Conservation (phyloP, 257 asterid species). For the Rhazya stricta region DNA sequence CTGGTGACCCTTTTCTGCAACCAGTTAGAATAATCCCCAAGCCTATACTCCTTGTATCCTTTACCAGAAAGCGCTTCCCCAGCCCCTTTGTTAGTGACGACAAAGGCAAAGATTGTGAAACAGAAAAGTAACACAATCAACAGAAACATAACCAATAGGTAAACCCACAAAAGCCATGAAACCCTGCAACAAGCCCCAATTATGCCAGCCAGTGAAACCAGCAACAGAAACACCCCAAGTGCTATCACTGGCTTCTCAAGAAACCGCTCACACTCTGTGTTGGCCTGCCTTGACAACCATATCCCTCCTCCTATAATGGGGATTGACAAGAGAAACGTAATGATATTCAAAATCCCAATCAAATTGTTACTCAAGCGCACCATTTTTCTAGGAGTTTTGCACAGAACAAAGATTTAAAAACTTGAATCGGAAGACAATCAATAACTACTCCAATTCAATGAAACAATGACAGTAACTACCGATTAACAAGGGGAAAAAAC, state of each 20-base stretch:
- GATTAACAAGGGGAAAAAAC: not conserved
- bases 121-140: constrained; percentile 56
- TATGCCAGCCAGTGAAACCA: constrained; percentile 75
- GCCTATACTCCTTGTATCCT: constrained; percentile 77
- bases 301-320: constrained; percentile 81
- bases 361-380: constrained; percentile 70
- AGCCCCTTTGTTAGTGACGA: constrained; percentile 84
- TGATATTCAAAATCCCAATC: constrained; percentile 58
- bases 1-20: constrained; percentile 68
- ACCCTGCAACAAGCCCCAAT: constrained; percentile 80
- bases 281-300: constrained; percentile 67
- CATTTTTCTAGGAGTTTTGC: constrained; percentile 30
- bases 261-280: constrained; percentile 74
- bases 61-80: constrained; percentile 49
- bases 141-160: constrained; percentile 73
- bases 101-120: constrained; percentile 88
- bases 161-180: constrained; percentile 74
- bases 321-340: constrained; percentile 59
- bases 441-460: not conserved
- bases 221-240: constrained; percentile 61
- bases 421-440: not conserved
- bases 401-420: not conserved
- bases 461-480: not conserved
- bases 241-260: constrained; percentile 72
- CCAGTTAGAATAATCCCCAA: constrained; percentile 84